Base-by-base conservation (phyloP, 768 basidiomycete genomes). In the Pleurotus giganteus region DNA sequence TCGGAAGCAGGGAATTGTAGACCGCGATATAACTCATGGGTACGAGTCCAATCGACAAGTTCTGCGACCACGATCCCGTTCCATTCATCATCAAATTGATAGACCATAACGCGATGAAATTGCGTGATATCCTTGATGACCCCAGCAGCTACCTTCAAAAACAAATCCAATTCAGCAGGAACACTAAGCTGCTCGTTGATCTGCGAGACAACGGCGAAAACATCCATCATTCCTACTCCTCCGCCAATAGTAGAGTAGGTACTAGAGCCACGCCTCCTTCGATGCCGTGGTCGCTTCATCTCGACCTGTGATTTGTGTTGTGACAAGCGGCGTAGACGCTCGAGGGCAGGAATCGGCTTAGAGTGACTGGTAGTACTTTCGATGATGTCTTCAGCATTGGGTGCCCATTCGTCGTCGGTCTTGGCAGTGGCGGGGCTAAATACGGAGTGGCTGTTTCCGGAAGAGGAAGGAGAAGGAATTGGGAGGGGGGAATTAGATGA, bases 11-110 rank as follows among this genome's bases (percentile, higher is more conserved):
- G 87, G 64, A 89, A 90, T 62, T 87, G 84, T 49, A 90, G 65
- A 0, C 87, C 88, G 56, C 77, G 80, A 66, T 82, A 92, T 34
- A 92, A 67, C 67, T 91, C 88, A 54, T 82, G 82, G 15, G 87
- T 85, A 63, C 81, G 77, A 50, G 73, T 78, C 87, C 86, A 89
- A 65, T 94, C 90, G 17, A 91, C 82, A 27, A 92, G 71, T 65
- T 94, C 90, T 0, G 89, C 83, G 3, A 91, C 85, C 37, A 88
- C 82, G 66, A 88, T 79, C 17, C 89, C 89, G 63, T 90, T 89
- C 83, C 84, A 89, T n/a, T 66, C 54, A 62, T 89, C 86, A 67
- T 91, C 88, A 61, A 91, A 90, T 68, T 90, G 89, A 64, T 92
- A 94, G 7, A 90, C 76, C 67, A 94, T 71, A 28, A 90, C 87